Evolutionary conservation across 148 eudicot species (phyloP), one percentile per base, ranked within the genome.

Genomic region (Rhododendron mucronatum): DNA sequence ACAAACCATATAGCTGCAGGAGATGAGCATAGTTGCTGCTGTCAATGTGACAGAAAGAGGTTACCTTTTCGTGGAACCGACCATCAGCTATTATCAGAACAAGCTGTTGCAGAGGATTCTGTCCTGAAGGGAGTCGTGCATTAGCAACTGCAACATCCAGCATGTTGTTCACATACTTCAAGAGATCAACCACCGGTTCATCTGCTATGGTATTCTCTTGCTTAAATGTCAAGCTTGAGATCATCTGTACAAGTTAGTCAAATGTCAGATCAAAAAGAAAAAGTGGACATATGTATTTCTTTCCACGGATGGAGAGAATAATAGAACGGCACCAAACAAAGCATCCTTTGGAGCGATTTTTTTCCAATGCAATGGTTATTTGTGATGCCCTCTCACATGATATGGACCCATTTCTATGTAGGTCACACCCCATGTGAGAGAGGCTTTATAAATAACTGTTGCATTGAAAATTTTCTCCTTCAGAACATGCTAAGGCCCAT

Each of bases 71-170:
- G 77, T 91, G 94, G 80, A 94, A 91, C 14, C 91, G 95, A 1
- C 99, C 99, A 88, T 97, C 99, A 35, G 99, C 96, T 84, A 97
- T 95, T 81, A 97, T 91, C 79, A 97, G 86, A 82, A 97, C 99
- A 81, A 97, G 98, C 90, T 97, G 99, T 84, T 97, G 94, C 30
- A 95, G 90, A 33, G 98, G 96, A 88, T 95, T 95, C 81, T 92
- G 93, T 33, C 98, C 98, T 77, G 98, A 94, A 35, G 98, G 96
- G 84, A 92, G 90, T 80, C 99, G 91, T 16, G 98, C 95, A 90
- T 90, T 96, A 51, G 89, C 89, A 21, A 89, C 95, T 50, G 95
- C 98, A 69, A 85, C 90, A 86, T 95, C 98, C 61, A 97, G 92
- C 93, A 92, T 92, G 85, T 84, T 91, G 87, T 94, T 93, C 91